Percentiles rank a stretch among this genome's conserved stretches.
phyloP scores from a whole-genome alignment of 1,139 yeast genomes.

The Arxiozyma slooffiae region DNA sequence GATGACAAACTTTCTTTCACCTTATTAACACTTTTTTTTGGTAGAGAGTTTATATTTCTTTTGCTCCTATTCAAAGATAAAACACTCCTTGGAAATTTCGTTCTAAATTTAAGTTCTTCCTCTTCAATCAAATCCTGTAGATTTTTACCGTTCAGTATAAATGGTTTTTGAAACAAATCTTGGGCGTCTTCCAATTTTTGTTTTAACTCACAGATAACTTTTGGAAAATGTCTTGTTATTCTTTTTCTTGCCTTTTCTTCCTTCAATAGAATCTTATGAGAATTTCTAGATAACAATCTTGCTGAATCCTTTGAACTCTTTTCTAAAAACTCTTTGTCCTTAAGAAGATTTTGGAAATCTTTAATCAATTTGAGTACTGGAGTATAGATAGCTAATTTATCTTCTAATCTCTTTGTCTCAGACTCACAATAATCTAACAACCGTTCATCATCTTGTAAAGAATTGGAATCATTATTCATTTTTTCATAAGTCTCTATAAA shows the following conservation, averaged over 20 bases:
- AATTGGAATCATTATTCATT: constrained; percentile 28
- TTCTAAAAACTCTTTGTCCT: constrained; percentile 54
- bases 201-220: constrained; percentile 45
- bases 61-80: constrained; percentile 11
- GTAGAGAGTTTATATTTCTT: not conserved
- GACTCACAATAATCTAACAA: constrained; percentile 50
- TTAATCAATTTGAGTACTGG: constrained; percentile 48
- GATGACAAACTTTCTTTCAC: not conserved
- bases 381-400: constrained; percentile 42
- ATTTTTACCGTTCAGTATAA: constrained; percentile 40
- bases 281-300: constrained; percentile 62
- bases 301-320: constrained; percentile 74
- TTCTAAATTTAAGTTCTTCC: constrained; percentile 36
- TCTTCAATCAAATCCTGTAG: constrained; percentile 37
- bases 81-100: constrained; percentile 29
- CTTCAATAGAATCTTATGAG: constrained; percentile 65
- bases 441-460: constrained; percentile 41
- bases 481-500: constrained; percentile 31
- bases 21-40: not conserved
- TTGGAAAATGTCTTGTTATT: constrained; percentile 58
- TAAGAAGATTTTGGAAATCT: constrained; percentile 45
- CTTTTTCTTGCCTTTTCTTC: constrained; percentile 72
- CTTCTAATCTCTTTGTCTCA: constrained; percentile 46
- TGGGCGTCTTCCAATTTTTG: constrained; percentile 42
- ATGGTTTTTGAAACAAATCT: constrained; percentile 31